Base-by-base conservation (phyloP, 75 land plant genomes). In the Larix kaempferi region DNA sequence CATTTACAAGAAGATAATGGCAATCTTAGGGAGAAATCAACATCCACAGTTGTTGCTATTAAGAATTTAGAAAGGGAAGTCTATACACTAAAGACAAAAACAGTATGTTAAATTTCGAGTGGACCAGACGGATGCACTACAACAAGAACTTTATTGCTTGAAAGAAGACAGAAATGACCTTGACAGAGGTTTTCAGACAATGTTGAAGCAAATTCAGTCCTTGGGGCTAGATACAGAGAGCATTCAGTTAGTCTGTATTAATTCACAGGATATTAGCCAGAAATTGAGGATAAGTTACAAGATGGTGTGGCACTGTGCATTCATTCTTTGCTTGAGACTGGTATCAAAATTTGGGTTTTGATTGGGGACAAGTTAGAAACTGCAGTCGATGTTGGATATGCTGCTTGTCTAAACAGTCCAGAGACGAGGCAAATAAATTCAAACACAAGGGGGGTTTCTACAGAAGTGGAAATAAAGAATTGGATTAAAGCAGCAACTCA, bases 261-360 rank as follows among this genome's bases (percentile, higher is more conserved):
- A 79, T 22, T 75, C 88, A 79, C 88, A 85, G 79, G 76, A 83
- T 76, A 84, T 81, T 58, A 83, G 76, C 33, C 83, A 55, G 88
- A 86, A 33, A 86, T 86, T 77, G 88, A 86, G 44, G 88, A 86
- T 64, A 86, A 86, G 78, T 73, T 86, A 66, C 88, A 86, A 74
- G 88, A 86, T 55, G 88, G 88, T 74, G 88, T 86, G 14, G 83
- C 88, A 21, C 49, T 23, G 64, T 86, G 88, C 80, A 86, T 84
- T 62, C 78, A 80, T 73, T 84, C 88, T 13, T 83, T 86, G 55
- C 76, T 83, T 7, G 78, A 77, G 52, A 87, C 87, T 33, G 87
- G 88, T 63, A 84, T 86, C 69, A 86, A 84, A 71, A 86, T 86
- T 57, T 86, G 88, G 88, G 80, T 86, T 41, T 75, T 84, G 74